phyloP scores from a whole-genome alignment of 192 early-diverging fungal species.

The Chytriomyces sp. region DNA sequence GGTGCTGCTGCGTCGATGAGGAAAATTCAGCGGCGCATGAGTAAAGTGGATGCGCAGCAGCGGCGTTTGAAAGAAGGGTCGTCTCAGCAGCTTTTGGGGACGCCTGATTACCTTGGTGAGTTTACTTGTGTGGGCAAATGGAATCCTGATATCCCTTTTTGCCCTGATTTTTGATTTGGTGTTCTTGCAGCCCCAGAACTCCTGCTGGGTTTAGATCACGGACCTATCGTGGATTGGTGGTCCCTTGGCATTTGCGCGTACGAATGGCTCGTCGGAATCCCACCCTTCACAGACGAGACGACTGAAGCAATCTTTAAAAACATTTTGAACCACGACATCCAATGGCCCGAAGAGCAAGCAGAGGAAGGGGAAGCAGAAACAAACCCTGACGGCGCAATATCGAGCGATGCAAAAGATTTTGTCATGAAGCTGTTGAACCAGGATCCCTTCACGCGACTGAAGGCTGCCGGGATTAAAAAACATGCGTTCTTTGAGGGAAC shows the following conservation, averaged over 20 bases:
- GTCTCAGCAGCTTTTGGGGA: conserved; percentile 63
- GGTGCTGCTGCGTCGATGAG: no score
- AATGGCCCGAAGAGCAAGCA: conserved; percentile 60
- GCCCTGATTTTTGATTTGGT: background rate
- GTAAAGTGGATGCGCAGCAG: conserved; percentile 15
- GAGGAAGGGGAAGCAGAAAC: no score
- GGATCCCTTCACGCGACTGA: conserved; percentile 70
- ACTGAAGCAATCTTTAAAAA: conserved; percentile 88
- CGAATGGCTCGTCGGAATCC: conserved; percentile 87
- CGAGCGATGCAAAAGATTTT: conserved; percentile 69
- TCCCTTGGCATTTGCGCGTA: conserved; percentile 88
- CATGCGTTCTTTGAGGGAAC: conserved; percentile 78
- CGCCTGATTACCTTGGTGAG: conserved; percentile 82
- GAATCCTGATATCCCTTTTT: background rate
- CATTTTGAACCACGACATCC: conserved; percentile 75
- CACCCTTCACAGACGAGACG: conserved; percentile 87
- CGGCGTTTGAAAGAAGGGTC: conserved; percentile 16
- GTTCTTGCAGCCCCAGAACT: conserved; percentile 78
- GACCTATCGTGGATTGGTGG: conserved; percentile 94
- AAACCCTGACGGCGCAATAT: conserved; percentile 47
- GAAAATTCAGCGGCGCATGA: background rate
- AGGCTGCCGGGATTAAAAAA: conserved; percentile 68
- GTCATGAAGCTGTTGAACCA: conserved; percentile 76
- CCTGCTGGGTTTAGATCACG: conserved; percentile 83
- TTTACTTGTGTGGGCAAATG: background rate